Conservation (phyloP, 2,329 filamentous ascomycete genomes). For the Apiospora phragmitis region DNA sequence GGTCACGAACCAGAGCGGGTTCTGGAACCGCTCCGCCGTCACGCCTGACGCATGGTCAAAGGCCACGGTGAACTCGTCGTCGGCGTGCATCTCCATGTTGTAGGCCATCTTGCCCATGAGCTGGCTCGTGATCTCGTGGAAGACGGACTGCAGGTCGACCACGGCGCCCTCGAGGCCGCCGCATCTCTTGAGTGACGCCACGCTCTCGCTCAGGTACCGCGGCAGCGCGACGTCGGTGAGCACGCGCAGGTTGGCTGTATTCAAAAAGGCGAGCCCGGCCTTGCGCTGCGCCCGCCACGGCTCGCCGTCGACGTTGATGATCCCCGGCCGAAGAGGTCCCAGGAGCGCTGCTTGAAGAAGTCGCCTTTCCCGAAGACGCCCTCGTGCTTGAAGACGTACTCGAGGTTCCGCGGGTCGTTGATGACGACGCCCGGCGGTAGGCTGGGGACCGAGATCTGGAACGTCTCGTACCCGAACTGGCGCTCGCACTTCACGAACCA, state of each 20-base stretch:
- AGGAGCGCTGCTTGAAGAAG: slow-evolving; percentile 60
- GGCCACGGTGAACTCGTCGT: slow-evolving; percentile 58
- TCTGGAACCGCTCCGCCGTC: slow-evolving; percentile 64
- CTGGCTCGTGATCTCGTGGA: slow-evolving; percentile 65
- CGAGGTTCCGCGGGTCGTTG: slow-evolving; percentile 61
- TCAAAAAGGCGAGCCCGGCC: slow-evolving; percentile 61
- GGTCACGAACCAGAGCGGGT: slow-evolving; percentile 62
- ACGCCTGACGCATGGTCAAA: slow-evolving; percentile 64
- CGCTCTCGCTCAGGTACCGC: slow-evolving; percentile 47
- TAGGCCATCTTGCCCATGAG: slow-evolving; percentile 71
- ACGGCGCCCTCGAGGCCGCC: slow-evolving; percentile 25
- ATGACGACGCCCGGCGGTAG: slow-evolving; percentile 64
- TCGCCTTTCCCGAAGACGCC: slow-evolving; percentile 60
- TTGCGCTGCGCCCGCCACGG: slow-evolving; percentile 64
- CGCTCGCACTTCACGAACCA: slow-evolving; percentile 64
- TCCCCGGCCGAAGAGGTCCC: slow-evolving; percentile 67
- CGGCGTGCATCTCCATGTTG: slow-evolving; percentile 66
- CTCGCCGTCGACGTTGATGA: slow-evolving; percentile 67
- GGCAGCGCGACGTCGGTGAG: slow-evolving; percentile 60
- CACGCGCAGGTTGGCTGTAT: slow-evolving; percentile 54
- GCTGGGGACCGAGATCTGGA: slow-evolving; percentile 62
- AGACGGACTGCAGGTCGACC: slow-evolving; percentile 59
- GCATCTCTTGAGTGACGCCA: slow-evolving; percentile 37
- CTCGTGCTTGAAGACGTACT: slow-evolving; percentile 63
- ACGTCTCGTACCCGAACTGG: slow-evolving; percentile 58